These are phyloP conservation scores for Zygosaccharomyces pseudorouxii DNA, from an alignment of 805 yeast genomes.

Conservation along the genomic window DNA sequence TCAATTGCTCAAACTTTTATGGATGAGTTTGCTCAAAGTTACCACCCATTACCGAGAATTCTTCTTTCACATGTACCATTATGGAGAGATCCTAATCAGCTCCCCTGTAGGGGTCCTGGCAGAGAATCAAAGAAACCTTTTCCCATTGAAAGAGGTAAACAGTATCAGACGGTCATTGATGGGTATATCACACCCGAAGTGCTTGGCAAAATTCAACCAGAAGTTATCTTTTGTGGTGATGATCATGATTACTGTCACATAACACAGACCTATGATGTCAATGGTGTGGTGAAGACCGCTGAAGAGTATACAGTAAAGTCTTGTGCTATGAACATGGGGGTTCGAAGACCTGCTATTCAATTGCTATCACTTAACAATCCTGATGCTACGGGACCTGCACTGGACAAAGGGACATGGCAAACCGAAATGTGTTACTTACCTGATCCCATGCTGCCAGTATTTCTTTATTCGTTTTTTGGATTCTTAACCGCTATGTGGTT, in stretches of 20 bases:
- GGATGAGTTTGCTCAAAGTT: constrained; percentile 31
- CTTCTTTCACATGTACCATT: constrained; percentile 86
- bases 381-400: constrained; percentile 13
- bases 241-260: constrained; percentile 95
- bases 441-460: constrained; percentile 44
- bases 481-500: constrained; percentile 19
- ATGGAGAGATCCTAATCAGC: constrained; percentile 58
- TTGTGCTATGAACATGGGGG: constrained; percentile 90
- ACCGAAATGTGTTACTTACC: constrained; percentile 57
- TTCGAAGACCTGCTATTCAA: constrained; percentile 80
- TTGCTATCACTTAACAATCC: constrained; percentile 62
- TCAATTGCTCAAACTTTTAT: constrained; percentile 51
- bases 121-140: constrained; percentile 66
- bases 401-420: constrained; percentile 29
- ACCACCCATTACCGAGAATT: constrained; percentile 50
- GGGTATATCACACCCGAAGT: constrained; percentile 54
- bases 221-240: constrained; percentile 79
- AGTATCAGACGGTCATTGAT: constrained; percentile 86
- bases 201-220: constrained; percentile 57
- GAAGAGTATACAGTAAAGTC: constrained; percentile 87
- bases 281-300: constrained; percentile 31
- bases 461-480: constrained; percentile 32
- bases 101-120: constrained; percentile 60
- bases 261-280: constrained; percentile 41
- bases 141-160: constrained; percentile 70